Evolutionary conservation across 352 stramenopile species (phyloP).

Genomic region (Pythium myriotylum): DNA sequence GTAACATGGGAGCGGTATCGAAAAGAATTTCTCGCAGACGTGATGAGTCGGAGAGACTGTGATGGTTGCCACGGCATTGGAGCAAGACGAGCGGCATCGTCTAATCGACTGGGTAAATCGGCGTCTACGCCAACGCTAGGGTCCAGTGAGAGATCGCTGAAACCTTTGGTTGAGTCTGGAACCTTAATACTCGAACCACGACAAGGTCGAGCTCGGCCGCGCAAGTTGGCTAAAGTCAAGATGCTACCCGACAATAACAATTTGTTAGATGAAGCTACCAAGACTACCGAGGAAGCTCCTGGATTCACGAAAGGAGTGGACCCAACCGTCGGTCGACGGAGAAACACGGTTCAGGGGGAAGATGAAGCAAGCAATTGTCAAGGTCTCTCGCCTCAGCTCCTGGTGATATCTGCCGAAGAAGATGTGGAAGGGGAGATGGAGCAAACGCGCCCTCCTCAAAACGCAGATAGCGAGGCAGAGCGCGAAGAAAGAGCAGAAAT

Average conservation of each 20-base stretch:
- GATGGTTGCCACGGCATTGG: conserved; percentile 13
- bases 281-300: neutral
- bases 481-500: neutral
- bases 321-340: neutral
- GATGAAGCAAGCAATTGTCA: neutral
- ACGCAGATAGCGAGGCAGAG: conserved; percentile 13
- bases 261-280: neutral
- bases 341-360: conserved; percentile 18
- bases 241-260: neutral
- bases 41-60: conserved; percentile 35
- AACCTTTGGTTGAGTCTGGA: conserved; percentile 25
- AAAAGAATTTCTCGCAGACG: conserved; percentile 52
- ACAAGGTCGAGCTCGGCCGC: neutral
- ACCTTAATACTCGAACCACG: conserved; percentile 19
- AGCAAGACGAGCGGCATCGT: conserved; percentile 11
- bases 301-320: neutral
- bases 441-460: neutral
- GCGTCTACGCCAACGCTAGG: conserved; percentile 34
- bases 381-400: conserved; percentile 1
- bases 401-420: neutral
- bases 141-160: conserved; percentile 8
- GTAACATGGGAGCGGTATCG: conserved; percentile 82
- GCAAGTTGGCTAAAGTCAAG: conserved; percentile 1
- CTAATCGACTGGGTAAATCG: conserved; percentile 24
- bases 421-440: neutral